Conservation (phyloP, 495 filamentous ascomycete species). For the Aspergillus coremiiformis region DNA sequence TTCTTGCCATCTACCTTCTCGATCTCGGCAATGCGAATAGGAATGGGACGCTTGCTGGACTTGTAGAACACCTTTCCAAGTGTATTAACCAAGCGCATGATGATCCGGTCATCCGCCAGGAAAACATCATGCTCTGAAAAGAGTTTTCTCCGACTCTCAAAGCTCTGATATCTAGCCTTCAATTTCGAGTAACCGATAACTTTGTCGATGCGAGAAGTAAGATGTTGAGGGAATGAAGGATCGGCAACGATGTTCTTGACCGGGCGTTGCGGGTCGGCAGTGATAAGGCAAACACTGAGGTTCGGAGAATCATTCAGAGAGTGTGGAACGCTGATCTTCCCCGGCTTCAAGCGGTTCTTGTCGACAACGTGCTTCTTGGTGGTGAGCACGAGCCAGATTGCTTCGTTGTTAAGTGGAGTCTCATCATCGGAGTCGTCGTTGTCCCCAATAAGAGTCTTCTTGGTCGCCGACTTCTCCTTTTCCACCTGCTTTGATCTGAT, state of each 20-base stretch:
- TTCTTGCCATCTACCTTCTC: conserved; percentile 62
- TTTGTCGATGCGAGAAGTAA: conserved; percentile 65
- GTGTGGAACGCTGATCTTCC: conserved; percentile 58
- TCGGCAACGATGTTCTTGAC: conserved; percentile 82
- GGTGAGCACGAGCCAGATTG: conserved; percentile 77
- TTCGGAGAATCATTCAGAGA: conserved; percentile 55
- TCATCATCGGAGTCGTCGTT: conserved; percentile 44
- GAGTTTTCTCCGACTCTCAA: conserved; percentile 80
- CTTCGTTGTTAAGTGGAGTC: conserved; percentile 45
- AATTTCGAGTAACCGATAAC: conserved; percentile 80
- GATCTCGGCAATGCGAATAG: conserved; percentile 61
- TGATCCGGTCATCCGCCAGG: conserved; percentile 75
- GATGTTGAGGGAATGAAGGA: conserved; percentile 62
- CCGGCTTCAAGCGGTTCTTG: conserved; percentile 70
- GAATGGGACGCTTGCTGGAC: conserved; percentile 76
- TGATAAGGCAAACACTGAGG: conserved; percentile 74
- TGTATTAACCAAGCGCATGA: conserved; percentile 63
- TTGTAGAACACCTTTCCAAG: conserved; percentile 88
- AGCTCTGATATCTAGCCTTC: conserved; percentile 75
- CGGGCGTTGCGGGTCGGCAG: conserved; percentile 74
- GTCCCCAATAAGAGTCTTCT: conserved; percentile 66
- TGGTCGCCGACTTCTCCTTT: conserved; percentile 48
- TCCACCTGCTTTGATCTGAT: conserved; percentile 60
- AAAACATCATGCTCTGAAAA: conserved; percentile 79
- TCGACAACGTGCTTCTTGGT: conserved; percentile 85